A percentile compares a stretch with the other conserved stretches of the same genome.
phyloP scores from a whole-genome alignment of 2,329 filamentous ascomycete genomes.

The Talaromyces sp. region DNA sequence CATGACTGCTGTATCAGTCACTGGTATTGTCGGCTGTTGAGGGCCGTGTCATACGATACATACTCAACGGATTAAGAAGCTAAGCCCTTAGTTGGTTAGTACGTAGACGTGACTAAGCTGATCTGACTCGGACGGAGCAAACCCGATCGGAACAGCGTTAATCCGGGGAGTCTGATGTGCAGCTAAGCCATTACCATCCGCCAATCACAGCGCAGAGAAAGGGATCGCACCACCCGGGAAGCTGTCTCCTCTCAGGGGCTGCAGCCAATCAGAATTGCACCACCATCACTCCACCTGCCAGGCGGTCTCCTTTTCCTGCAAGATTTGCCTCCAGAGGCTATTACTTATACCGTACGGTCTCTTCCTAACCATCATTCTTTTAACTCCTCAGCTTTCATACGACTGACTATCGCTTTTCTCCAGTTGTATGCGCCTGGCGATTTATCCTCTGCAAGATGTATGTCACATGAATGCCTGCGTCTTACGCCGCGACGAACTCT shows the following conservation, averaged over 20 bases:
- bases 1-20: not conserved
- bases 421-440: not conserved
- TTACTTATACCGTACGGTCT: conserved; percentile 1
- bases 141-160: not conserved
- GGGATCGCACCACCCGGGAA: conserved; percentile 12
- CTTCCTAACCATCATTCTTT: not conserved
- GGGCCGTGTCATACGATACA: not conserved
- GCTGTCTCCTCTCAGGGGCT: not conserved
- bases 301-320: conserved; percentile 12
- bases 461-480: not conserved
- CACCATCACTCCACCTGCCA: not conserved
- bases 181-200: not conserved
- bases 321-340: conserved; percentile 13
- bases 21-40: not conserved
- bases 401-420: not conserved
- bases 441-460: conserved; percentile 1
- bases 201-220: not conserved
- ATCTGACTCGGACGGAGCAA: not conserved
- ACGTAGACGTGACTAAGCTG: too few species aligned
- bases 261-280: conserved; percentile 3
- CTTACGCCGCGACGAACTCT: not conserved
- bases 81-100: too few species aligned
- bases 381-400: not conserved
- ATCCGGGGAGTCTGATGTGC: not conserved
- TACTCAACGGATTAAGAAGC: too few species aligned